Evolutionary conservation across 2,329 filamentous ascomycete genomes (phyloP).

Genomic region (Tolypocladium tropicale): DNA sequence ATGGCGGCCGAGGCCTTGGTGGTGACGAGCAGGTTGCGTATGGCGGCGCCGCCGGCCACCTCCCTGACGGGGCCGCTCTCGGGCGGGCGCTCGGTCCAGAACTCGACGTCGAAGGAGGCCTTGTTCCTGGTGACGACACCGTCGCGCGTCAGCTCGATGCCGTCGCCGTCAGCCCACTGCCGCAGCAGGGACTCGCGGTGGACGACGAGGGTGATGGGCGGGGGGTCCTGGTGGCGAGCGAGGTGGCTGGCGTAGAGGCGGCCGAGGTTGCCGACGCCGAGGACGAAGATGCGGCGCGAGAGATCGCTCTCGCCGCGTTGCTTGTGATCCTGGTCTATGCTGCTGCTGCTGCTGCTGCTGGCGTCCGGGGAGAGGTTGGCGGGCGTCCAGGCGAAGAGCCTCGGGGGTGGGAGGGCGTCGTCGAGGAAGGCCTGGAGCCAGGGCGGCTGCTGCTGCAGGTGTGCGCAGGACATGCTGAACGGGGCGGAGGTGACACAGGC

Average conservation of each 20-base stretch:
- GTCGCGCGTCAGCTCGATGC: conserved; percentile 32
- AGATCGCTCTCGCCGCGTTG: conserved; percentile 5
- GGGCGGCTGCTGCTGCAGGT: conserved; percentile 3
- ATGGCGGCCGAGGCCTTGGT: conserved; percentile 64
- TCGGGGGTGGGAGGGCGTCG: conserved; percentile 16
- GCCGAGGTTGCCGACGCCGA: conserved; percentile 76
- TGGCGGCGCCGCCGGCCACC: conserved; percentile 28
- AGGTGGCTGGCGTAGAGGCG: conserved; percentile 68
- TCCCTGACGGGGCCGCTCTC: conserved; percentile 25
- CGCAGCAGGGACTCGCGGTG: conserved; percentile 44
- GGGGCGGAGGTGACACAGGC: neutral
- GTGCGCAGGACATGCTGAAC: neutral
- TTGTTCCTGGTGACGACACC: conserved; percentile 19
- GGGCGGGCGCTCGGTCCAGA: conserved; percentile 39
- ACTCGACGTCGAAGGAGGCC: conserved; percentile 38
- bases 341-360: neutral
- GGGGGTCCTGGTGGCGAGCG: conserved; percentile 44
- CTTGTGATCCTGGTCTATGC: neutral
- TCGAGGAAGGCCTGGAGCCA: conserved; percentile 23
- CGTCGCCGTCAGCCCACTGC: conserved; percentile 33
- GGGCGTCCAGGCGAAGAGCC: conserved; percentile 25
- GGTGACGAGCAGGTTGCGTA: conserved; percentile 67
- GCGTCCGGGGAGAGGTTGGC: conserved; percentile 14
- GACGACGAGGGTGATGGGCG: conserved; percentile 73
- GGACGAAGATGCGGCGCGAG: conserved; percentile 55